Conservation (phyloP, 345 rosid genomes). For the Leavenworthia alabamica region DNA sequence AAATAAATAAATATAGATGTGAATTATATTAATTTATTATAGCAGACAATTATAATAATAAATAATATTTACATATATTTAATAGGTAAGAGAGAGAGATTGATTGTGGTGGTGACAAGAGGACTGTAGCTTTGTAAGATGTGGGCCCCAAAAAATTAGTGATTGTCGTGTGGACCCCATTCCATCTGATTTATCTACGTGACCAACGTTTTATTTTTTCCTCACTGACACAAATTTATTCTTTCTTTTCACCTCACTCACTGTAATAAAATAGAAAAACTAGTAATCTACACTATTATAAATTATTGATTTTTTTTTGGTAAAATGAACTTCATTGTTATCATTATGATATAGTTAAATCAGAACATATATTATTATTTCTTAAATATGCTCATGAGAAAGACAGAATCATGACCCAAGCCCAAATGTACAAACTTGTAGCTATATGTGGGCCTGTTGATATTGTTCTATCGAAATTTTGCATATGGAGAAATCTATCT, state of each 20-base stretch:
- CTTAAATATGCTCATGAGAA: not conserved
- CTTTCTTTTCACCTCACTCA: not conserved
- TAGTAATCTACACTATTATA: not conserved
- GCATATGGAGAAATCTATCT: not conserved
- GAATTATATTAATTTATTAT: not conserved
- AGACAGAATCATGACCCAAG: not conserved
- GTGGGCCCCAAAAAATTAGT: constrained; percentile 29
- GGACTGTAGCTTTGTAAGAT: constrained; percentile 24
- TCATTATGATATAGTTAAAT: too few species aligned
- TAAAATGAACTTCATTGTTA: too few species aligned
- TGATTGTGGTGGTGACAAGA: constrained; percentile 33
- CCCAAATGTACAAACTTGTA: not conserved
- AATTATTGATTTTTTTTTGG: too few species aligned
- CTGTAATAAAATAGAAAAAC: not conserved
- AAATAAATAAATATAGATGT: constrained; percentile 8
- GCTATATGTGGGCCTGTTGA: not conserved
- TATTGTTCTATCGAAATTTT: not conserved
- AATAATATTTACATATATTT: not conserved
- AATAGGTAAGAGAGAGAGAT: constrained; percentile 16
- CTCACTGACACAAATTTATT: not conserved
- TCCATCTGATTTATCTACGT: constrained; percentile 22
- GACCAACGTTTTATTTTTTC: constrained; percentile 5
- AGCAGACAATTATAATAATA: not conserved
- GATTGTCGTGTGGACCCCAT: constrained; percentile 28
- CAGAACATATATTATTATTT: not conserved